Evolutionary conservation across 108 stramenopile species (phyloP).

Genomic region (Conticribra guillardii): DNA sequence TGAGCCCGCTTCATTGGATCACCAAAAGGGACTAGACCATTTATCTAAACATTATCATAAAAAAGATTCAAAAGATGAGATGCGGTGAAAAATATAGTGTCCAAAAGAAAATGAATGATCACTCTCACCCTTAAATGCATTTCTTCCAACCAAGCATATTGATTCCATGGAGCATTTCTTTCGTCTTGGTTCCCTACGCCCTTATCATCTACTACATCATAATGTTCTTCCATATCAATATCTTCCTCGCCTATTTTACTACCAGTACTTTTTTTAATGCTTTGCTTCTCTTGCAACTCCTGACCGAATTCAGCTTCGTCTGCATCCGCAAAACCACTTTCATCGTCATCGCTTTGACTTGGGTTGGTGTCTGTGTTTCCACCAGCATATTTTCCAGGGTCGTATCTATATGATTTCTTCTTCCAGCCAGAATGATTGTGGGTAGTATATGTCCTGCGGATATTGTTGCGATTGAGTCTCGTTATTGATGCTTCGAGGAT

Average conservation of each 20-base stretch:
- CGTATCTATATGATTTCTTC: slow-evolving; percentile 58
- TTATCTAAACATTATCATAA: too few species aligned
- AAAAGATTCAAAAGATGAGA: neutral
- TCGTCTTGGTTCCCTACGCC: slow-evolving; percentile 45
- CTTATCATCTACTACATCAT: slow-evolving; percentile 12
- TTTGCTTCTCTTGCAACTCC: neutral
- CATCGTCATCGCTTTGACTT: neutral
- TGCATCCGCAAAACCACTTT: slow-evolving; percentile 38
- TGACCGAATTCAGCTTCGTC: slow-evolving; percentile 38
- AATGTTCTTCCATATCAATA: neutral
- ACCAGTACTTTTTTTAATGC: neutral
- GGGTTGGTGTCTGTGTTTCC: neutral
- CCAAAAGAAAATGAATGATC: too few species aligned
- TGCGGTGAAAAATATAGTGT: too few species aligned
- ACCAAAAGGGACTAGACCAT: slow-evolving; percentile 67
- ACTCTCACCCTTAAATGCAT: slow-evolving; percentile 61
- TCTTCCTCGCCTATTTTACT: slow-evolving; percentile 4
- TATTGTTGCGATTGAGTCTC: slow-evolving; percentile 73
- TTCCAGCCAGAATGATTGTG: slow-evolving; percentile 40
- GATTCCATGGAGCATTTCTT: slow-evolving; percentile 84
- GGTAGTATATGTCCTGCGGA: slow-evolving; percentile 68
- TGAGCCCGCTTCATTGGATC: slow-evolving; percentile 60
- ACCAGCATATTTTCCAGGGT: slow-evolving; percentile 63
- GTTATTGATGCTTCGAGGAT: slow-evolving; percentile 73
- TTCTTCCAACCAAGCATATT: slow-evolving; percentile 91